Evolutionary conservation across 768 basidiomycete species (phyloP).

Genomic region (Amanita molliuscula): DNA sequence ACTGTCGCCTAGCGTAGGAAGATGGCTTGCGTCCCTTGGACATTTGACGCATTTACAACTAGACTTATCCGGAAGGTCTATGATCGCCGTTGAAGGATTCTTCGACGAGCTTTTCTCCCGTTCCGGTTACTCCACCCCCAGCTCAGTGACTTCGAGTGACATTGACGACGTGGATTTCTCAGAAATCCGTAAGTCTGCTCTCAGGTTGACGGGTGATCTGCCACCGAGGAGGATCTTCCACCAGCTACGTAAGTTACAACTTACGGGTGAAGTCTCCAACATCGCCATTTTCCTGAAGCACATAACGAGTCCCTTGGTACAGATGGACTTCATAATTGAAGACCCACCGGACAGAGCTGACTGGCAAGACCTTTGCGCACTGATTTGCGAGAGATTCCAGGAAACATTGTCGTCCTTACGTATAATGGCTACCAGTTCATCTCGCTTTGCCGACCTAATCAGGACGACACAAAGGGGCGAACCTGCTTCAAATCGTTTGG

Average conservation of each 20-base stretch:
- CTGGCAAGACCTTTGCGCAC: conserved; percentile 60
- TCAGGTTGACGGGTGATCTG: conserved; percentile 53
- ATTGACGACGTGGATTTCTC: conserved; percentile 76
- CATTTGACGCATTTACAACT: conserved; percentile 54
- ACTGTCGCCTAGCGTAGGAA: conserved; percentile 56
- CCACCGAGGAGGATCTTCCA: conserved; percentile 47
- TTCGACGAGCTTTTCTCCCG: conserved; percentile 57
- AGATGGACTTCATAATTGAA: conserved; percentile 68
- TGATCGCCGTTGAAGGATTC: conserved; percentile 70
- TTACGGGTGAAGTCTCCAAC: conserved; percentile 63
- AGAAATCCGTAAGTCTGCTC: conserved; percentile 59
- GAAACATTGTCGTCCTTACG: conserved; percentile 49
- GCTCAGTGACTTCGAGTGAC: conserved; percentile 56
- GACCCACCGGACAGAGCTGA: conserved; percentile 68
- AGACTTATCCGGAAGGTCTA: conserved; percentile 59
- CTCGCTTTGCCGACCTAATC: conserved; percentile 74
- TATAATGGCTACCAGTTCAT: conserved; percentile 55
- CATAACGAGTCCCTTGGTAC: conserved; percentile 51
- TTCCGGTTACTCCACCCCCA: conserved; percentile 65
- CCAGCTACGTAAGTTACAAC: conserved; percentile 46
- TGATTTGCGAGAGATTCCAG: conserved; percentile 56
- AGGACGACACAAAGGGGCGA: conserved; percentile 65
- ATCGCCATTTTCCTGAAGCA: conserved; percentile 66
- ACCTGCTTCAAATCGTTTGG: conserved; percentile 46
- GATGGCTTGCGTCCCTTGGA: conserved; percentile 61